phyloP scores from a whole-genome alignment of 306 rosid genomes.

The Sechiopsis laciniata region DNA sequence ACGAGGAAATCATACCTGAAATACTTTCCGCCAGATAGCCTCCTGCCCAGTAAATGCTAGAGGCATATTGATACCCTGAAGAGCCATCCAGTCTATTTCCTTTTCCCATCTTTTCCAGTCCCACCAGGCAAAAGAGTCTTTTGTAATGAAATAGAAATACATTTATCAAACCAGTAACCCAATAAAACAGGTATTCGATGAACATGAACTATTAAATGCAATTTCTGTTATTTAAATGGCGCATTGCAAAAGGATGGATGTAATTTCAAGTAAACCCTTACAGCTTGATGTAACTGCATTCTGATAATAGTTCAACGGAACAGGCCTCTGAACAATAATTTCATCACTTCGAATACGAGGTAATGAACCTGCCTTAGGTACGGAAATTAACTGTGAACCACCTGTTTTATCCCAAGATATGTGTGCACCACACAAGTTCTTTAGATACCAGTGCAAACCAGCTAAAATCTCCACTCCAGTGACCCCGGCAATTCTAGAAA shows the following conservation, averaged over 20 bases:
- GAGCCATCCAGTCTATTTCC: slow-evolving; percentile 98
- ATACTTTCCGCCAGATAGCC: slow-evolving; percentile 87
- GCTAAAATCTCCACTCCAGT: slow-evolving; percentile 77
- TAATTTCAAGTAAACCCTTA: slow-evolving; percentile 31
- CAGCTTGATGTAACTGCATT: slow-evolving; percentile 92
- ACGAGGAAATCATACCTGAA: slow-evolving; percentile 40
- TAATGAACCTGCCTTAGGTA: slow-evolving; percentile 50
- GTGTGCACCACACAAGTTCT: slow-evolving; percentile 68
- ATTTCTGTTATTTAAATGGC: not conserved
- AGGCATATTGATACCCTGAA: slow-evolving; percentile 82
- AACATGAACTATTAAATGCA: not conserved
- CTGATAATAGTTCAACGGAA: slow-evolving; percentile 85
- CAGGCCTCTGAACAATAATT: slow-evolving; percentile 51
- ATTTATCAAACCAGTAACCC: not conserved
- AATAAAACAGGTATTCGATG: not conserved
- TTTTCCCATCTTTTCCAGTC: slow-evolving; percentile 91
- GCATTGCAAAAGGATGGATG: not conserved
- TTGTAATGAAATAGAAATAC: slow-evolving; percentile 26
- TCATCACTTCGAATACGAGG: slow-evolving; percentile 47
- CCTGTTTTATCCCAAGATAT: slow-evolving; percentile 93
- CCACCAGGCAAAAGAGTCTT: slow-evolving; percentile 91
- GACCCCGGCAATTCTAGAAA: slow-evolving; percentile 52
- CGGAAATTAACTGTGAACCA: slow-evolving; percentile 57
- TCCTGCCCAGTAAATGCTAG: slow-evolving; percentile 91
- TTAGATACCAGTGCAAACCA: slow-evolving; percentile 81